Base-by-base conservation (phyloP, 495 filamentous ascomycete species). In the Neurospora hispaniola region DNA sequence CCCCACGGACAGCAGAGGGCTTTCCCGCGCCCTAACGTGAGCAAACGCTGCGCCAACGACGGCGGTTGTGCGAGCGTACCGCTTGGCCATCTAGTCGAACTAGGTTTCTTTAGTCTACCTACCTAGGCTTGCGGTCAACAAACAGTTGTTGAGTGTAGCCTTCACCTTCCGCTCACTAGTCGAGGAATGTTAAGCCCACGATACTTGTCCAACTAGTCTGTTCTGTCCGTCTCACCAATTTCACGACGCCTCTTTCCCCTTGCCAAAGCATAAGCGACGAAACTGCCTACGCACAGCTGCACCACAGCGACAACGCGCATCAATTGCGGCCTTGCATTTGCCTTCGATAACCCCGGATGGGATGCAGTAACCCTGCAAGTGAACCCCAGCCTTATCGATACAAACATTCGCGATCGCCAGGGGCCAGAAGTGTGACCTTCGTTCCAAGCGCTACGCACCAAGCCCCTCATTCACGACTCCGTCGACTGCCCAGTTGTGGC, bases 381-480 rank as follows among this genome's bases (percentile, higher is more conserved):
- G 54, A 66, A 66, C 54, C 54, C 54, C 71, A 40, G 66, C 46
- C 74, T 78, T 78, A 80, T 80, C 78, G 76, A 79, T 75, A 79
- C 76, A 74, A 66, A 73, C 70, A 48, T 69, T 73, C 69, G 48
- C 72, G 70, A 72, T 70, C 72, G 62, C 54, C 70, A 69, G 70
- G 73, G 43, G 71, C 73, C 54, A 54, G 54, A 66, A 27, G 27
- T 14, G 54, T 14, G 54, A 66, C 54, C 31, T 69, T 35, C 54
- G 54, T 23, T 42, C 59, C 27, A 38, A 16, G 23, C 70, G 38
- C 40, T 71, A 41, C 70, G 41, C 70, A 72, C 43, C 44, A 70
- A 72, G 72, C 75, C 74, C 77, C 77, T 75, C 75, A 77, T 68
- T 8, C 23, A 66, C 54, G 40, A 41, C 40, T 70, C 10, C 48